Percentiles rank a stretch among this genome's conserved stretches.
Evolutionary conservation across 768 basidiomycete genomes (phyloP).

Genomic region (Trichaptum fuscoviolaceum): DNA sequence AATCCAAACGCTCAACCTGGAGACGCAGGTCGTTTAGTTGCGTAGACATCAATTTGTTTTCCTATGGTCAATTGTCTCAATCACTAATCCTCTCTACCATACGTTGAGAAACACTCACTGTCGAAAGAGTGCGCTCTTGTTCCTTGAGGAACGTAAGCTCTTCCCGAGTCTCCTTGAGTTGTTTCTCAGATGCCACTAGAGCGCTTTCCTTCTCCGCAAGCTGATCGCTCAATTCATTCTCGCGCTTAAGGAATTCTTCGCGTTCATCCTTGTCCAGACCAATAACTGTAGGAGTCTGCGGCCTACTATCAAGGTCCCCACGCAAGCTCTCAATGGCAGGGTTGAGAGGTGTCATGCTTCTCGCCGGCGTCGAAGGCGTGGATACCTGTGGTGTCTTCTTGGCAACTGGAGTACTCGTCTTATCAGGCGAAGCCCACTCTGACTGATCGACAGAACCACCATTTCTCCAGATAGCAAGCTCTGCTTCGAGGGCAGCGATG

Average conservation of each 20-base stretch:
- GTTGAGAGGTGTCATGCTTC: slow-evolving; percentile 72
- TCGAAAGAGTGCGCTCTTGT: slow-evolving; percentile 74
- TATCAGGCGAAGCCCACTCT: slow-evolving; percentile 75
- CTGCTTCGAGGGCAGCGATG: slow-evolving; percentile 86
- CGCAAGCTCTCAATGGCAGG: slow-evolving; percentile 68
- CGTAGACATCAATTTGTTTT: slow-evolving; percentile 90
- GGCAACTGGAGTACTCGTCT: slow-evolving; percentile 36
- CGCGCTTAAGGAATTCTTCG: slow-evolving; percentile 92
- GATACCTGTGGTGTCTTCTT: slow-evolving; percentile 51
- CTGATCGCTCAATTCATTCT: slow-evolving; percentile 93
- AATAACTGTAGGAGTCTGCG: slow-evolving; percentile 87
- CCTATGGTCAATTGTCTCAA: slow-evolving; percentile 37
- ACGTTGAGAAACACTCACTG: slow-evolving; percentile 38
- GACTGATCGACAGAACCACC: slow-evolving; percentile 81
- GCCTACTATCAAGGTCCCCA: slow-evolving; percentile 72
- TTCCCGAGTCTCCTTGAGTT: slow-evolving; percentile 82
- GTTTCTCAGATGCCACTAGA: slow-evolving; percentile 74
- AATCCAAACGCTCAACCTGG: slow-evolving; percentile 86
- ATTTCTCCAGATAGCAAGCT: slow-evolving; percentile 82
- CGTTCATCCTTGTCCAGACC: slow-evolving; percentile 93
- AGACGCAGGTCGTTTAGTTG: slow-evolving; percentile 91
- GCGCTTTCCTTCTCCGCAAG: slow-evolving; percentile 89
- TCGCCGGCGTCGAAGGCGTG: slow-evolving; percentile 56
- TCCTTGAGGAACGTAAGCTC: slow-evolving; percentile 89
- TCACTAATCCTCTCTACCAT: not conserved